phyloP scores from a whole-genome alignment of 2,329 filamentous ascomycete species.

The Hirsutella rhossiliensis region DNA sequence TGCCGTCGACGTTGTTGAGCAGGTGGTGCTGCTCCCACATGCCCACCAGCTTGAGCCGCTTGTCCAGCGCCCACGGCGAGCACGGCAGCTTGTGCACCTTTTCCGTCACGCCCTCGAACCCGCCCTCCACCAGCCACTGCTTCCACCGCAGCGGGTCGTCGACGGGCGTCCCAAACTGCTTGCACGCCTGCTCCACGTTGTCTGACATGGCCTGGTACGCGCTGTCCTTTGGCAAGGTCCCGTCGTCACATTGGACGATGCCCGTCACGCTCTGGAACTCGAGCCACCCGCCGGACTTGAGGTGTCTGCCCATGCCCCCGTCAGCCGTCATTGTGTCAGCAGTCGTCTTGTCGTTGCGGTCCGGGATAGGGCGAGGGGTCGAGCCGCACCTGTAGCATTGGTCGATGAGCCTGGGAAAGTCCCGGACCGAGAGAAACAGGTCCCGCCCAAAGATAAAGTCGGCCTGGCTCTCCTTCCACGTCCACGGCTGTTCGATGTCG shows the following conservation, averaged over 20 bases:
- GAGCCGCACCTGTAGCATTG: slow-evolving; percentile 18
- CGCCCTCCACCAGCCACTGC: slow-evolving; percentile 30
- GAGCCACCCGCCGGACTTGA: slow-evolving; percentile 21
- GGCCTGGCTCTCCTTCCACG: slow-evolving; percentile 21
- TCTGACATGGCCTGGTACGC: slow-evolving; percentile 10
- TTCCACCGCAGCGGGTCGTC: slow-evolving; percentile 13
- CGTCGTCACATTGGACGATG: slow-evolving; percentile 18
- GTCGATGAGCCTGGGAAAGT: slow-evolving; percentile 19
- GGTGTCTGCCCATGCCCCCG: no score
- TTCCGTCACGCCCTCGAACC: slow-evolving; percentile 36
- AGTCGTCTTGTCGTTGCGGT: no score
- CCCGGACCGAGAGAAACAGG: slow-evolving; percentile 15
- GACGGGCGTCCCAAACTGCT: slow-evolving; percentile 15
- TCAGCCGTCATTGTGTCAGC: no score
- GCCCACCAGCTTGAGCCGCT: slow-evolving; percentile 36
- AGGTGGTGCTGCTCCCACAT: slow-evolving; percentile 11
- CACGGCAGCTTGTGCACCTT: slow-evolving; percentile 32
- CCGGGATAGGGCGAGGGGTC: no score
- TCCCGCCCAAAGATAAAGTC: slow-evolving; percentile 23
- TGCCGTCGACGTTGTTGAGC: slow-evolving; percentile 13
- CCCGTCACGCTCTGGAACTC: slow-evolving; percentile 18
- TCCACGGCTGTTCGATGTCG: slow-evolving; percentile 22
- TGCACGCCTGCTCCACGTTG: slow-evolving; percentile 13
- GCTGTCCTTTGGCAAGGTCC: slow-evolving; percentile 13
- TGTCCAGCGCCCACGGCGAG: slow-evolving; percentile 35